Evolutionary conservation across 106 monocot genomes (phyloP), one percentile per base, ranked within the genome.

Genomic region (Platanthera zijinensis): DNA sequence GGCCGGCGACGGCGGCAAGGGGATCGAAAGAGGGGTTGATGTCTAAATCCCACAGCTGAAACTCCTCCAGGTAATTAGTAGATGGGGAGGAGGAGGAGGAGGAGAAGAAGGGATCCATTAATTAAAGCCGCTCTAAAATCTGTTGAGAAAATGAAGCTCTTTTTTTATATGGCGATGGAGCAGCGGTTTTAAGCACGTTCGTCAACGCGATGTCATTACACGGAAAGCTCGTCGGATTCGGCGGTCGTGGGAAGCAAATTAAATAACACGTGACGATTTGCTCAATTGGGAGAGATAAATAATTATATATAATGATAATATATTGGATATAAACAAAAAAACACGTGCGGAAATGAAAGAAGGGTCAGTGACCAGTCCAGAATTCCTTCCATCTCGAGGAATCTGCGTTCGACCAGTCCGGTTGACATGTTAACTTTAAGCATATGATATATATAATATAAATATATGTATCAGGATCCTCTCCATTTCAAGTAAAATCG

Each of bases 1-100:
- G 10, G 1, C 28, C n/a, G 17, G 67, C 11, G 52, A 19, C 7
- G 21, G 78, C n/a, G 59, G 4, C 22, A 14, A 15, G 10, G 7
- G 14, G 19, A 17, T 47, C 59, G 28, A 59, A 25, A 17, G 6
- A 28, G 52, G 72, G 74, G 51, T 80, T 74, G 5, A 50, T 25
- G 6, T 74, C n/a, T 30, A 74, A 63, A 18, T 57, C 51, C 80
- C 80, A 80, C 45, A 74, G 10, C 11, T 66, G 66, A 51, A 46
- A 46, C 52, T 70, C 48, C 17, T 48, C 48, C 2, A 13, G 18
- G 70, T 9, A 62, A 14, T 10, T 10, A 15, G 18, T 6, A 6
- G 61, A 14, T 17, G 13, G n/a, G 2, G 13, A 6, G n/a, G 61
- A n/a, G 7, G 18, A n/a, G 7, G 18, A 11, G 48, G 70, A 48